Evolutionary conservation across 169 alveolate species (phyloP).

Genomic region (Perkinsus olseni): DNA sequence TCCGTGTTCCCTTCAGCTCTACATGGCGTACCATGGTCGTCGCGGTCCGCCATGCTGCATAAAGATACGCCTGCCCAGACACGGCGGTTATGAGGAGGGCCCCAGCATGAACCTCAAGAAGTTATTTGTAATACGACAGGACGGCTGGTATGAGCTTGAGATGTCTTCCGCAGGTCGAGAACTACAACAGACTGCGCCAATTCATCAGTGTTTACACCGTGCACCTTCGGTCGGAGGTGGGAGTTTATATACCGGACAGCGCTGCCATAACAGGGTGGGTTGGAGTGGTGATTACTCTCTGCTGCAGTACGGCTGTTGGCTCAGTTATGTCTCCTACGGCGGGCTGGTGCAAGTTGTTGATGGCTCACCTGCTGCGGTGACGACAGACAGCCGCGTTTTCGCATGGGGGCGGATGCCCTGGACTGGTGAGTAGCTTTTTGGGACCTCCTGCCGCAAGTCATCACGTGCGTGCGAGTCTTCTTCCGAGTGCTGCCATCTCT

Average conservation of each 20-base stretch:
- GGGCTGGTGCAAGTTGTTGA: neutral
- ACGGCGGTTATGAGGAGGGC: constrained; percentile 8
- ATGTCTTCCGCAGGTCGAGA: neutral
- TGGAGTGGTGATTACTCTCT: neutral
- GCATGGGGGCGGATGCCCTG: constrained; percentile 3
- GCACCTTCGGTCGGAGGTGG: constrained; percentile 3
- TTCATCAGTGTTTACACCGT: neutral
- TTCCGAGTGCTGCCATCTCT: too few relatives aligned
- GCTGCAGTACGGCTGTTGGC: neutral
- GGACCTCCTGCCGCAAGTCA: too few relatives aligned
- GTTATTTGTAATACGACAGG: neutral
- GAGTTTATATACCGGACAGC: neutral
- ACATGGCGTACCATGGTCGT: neutral
- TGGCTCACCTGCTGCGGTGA: constrained; percentile 6
- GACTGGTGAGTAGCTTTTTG: neutral
- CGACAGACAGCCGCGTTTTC: neutral
- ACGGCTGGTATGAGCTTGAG: neutral
- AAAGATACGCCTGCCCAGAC: constrained; percentile 1
- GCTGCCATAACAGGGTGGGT: constrained; percentile 1
- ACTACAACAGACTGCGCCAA: neutral
- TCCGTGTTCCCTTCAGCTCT: neutral
- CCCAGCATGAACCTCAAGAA: neutral
- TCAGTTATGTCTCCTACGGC: neutral
- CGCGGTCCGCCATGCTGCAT: constrained; percentile 11
- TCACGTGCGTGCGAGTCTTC: too few relatives aligned